phyloP scores from a whole-genome alignment of 129 eudicot species.

The Chrysanthemum makinoi region DNA sequence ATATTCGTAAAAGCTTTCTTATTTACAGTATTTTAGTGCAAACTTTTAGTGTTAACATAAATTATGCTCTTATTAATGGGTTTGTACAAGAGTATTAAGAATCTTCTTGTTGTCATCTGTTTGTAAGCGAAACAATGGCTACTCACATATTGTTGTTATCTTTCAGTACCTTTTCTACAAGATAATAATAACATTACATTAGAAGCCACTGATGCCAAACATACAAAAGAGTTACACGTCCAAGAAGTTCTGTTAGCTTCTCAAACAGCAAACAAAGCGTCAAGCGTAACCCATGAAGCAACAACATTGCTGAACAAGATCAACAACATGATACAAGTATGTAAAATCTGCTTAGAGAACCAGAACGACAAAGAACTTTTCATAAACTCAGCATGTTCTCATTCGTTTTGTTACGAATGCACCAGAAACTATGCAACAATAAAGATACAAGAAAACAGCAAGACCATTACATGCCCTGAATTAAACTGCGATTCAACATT shows the following conservation, averaged over 20 bases:
- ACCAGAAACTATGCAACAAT: constrained; percentile 39
- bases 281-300: constrained; percentile 8
- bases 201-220: constrained; percentile 23
- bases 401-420: constrained; percentile 43
- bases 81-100: too few relatives aligned
- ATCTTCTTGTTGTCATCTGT: too few relatives aligned
- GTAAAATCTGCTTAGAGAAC: constrained; percentile 44
- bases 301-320: neutral
- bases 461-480: constrained; percentile 38
- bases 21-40: too few relatives aligned
- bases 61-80: too few relatives aligned
- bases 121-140: too few relatives aligned
- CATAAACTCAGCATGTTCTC: constrained; percentile 29
- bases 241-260: constrained; percentile 35
- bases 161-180: too few relatives aligned
- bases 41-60: too few relatives aligned
- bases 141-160: too few relatives aligned
- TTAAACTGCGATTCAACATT: constrained; percentile 31
- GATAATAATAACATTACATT: too few relatives aligned
- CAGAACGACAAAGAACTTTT: constrained; percentile 29
- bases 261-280: neutral
- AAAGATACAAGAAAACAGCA: constrained; percentile 40
- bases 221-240: constrained; percentile 39
- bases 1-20: too few relatives aligned
- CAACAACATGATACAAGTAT: constrained; percentile 3